Base-by-base conservation (phyloP, 208 protist species). In the Phytomonas sp. region DNA sequence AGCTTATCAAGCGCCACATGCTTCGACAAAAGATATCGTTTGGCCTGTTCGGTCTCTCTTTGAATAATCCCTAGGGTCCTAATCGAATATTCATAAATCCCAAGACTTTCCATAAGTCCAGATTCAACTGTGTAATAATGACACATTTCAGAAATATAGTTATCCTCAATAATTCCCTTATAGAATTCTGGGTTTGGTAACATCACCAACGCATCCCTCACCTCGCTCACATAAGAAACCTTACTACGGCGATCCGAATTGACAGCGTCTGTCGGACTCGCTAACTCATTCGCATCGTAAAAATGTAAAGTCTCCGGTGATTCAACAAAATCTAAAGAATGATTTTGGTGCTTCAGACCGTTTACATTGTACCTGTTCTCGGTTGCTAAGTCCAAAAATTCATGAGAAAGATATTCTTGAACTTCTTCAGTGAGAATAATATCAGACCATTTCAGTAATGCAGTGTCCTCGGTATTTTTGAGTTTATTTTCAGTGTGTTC, bases 401-500 rank as follows among this genome's bases (percentile, higher is more conserved):
- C 45, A 26, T 56, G 45, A 23, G 10, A 12, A 56, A 56, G 45
- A 56, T 56, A 56, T 23, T 56, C 16, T 56, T 56, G 45, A 56
- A 56, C 26, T 56, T 56, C 45, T 26, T 56, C 45, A 56, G 45
- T 56, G 26, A 56, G 45, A 56, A 56, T 56, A 56, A 56, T 56
- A 56, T 56, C 45, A 2, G 45, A 56, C 45, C 45, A 56, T 56
- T 56, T 26, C 45, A 56, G 19, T 5, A 56, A 56, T 56, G 45
- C 45, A 56, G 19, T 26, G 5, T 56, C 45, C 45, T 26, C 45
- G 2, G 45, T 19, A 56, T 56, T 56, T 56, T 56, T 56, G 26
- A 56, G 45, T 26, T 12, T 26, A 56, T 56, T 56, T 26, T 56
- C 19, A 7, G 19, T 1, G 45, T 56, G 8, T 56, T 56, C 45